A percentile compares a stretch with the other conserved stretches of the same genome.
phyloP scores from a whole-genome alignment of 1,284 basidiomycete species.

The Boletus sp. region DNA sequence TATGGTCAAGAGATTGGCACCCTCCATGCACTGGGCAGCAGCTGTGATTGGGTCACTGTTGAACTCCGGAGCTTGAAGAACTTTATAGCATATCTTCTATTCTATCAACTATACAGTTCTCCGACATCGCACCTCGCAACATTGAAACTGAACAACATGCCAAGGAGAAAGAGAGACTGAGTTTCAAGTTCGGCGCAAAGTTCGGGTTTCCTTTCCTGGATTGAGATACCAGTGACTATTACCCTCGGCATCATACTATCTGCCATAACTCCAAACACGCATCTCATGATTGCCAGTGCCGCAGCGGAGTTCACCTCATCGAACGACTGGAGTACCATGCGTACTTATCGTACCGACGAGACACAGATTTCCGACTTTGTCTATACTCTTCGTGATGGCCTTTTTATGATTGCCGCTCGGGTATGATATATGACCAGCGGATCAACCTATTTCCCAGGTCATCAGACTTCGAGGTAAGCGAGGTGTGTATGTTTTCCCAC shows the following conservation, averaged over 20 bases:
- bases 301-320: constrained; percentile 39
- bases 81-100: constrained; percentile 45
- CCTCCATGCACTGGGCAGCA: constrained; percentile 58
- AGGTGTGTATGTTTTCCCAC: too few species aligned
- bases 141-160: constrained; percentile 72
- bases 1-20: constrained; percentile 66
- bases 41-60: constrained; percentile 59
- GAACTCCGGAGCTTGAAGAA: constrained; percentile 39
- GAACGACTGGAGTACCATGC: constrained; percentile 1
- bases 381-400: neutral
- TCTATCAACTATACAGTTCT: constrained; percentile 60
- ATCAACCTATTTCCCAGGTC: constrained; percentile 40
- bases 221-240: too few species aligned
- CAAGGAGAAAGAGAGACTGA: constrained; percentile 33
- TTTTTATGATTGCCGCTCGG: neutral
- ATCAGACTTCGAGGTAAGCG: constrained; percentile 38
- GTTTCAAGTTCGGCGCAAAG: too few species aligned
- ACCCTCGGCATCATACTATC: too few species aligned
- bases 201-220: too few species aligned
- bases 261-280: too few species aligned
- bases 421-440: constrained; percentile 32
- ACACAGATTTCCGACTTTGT: neutral
- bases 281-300: too few species aligned
- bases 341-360: neutral
- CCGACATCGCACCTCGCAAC: constrained; percentile 68